A percentile compares a stretch with the other conserved stretches of the same genome.
Conservation (phyloP, 2,329 filamentous ascomycete genomes). For the Diaporthe citriasiana region DNA sequence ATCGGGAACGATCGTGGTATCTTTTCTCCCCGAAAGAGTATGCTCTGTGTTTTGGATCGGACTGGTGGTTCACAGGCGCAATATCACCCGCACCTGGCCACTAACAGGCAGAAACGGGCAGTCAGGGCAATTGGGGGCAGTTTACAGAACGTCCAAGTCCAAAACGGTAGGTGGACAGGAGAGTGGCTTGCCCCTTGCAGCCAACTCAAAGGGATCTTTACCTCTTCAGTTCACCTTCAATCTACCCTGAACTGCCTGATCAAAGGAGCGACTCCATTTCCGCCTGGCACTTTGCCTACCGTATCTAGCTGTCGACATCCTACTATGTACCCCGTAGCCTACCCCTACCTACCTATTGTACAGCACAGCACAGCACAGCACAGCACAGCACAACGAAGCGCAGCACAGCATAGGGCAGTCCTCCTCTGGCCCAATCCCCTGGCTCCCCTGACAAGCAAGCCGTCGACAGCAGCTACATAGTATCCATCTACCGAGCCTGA, state of each 20-base stretch:
- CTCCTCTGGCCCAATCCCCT: background rate
- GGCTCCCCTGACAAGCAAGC: slow-evolving; percentile 19
- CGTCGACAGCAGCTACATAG: background rate
- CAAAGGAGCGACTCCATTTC: slow-evolving; percentile 31
- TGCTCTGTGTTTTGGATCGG: slow-evolving; percentile 2
- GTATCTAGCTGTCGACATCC: slow-evolving; percentile 10
- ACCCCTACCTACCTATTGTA: slow-evolving; percentile 3
- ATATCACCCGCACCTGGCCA: slow-evolving; percentile 10
- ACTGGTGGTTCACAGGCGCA: background rate
- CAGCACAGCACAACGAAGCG: background rate
- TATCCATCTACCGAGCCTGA: background rate
- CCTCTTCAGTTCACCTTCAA: slow-evolving; percentile 36
- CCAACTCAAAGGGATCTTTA: slow-evolving; percentile 33
- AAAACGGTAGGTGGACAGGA: slow-evolving; percentile 25
- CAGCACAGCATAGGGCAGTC: slow-evolving; percentile 1
- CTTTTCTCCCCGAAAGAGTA: background rate
- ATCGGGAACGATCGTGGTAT: slow-evolving; percentile 8
- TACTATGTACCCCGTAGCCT: slow-evolving; percentile 5
- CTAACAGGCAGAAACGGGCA: slow-evolving; percentile 20
- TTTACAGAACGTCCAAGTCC: background rate
- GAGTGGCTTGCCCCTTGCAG: slow-evolving; percentile 35
- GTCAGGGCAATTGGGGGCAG: no score
- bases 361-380: slow-evolving; percentile 5
- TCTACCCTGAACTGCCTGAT: slow-evolving; percentile 27
- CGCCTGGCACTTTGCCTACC: slow-evolving; percentile 6